A percentile compares a stretch with the other conserved stretches of the same genome.
Evolutionary conservation across 768 basidiomycete species (phyloP).

Genomic region (Lactarius psammicola): DNA sequence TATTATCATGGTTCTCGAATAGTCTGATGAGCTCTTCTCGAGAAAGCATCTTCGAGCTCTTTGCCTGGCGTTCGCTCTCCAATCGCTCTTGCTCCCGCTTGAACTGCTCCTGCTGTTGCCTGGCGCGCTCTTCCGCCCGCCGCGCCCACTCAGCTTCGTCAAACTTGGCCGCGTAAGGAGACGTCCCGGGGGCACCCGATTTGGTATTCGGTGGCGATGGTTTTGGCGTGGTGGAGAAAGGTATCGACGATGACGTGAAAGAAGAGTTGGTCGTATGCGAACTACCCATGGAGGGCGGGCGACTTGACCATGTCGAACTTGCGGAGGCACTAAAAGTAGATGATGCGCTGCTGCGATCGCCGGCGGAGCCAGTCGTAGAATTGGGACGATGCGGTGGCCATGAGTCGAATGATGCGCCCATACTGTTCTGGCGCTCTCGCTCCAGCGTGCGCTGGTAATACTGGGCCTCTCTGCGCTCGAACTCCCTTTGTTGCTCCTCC

Average conservation of each 20-base stretch:
- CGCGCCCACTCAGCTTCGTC: slow-evolving; percentile 60
- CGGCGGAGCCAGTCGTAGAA: slow-evolving; percentile 23
- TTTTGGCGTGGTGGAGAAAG: slow-evolving; percentile 16
- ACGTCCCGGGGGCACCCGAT: slow-evolving; percentile 26
- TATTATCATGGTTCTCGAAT: slow-evolving; percentile 60
- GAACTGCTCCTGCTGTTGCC: slow-evolving; percentile 67
- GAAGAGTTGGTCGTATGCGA: slow-evolving; percentile 21
- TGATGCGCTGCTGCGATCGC: slow-evolving; percentile 29
- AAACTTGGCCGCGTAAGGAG: slow-evolving; percentile 27
- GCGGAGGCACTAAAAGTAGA: slow-evolving; percentile 27
- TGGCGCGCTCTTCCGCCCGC: slow-evolving; percentile 60
- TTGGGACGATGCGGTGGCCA: slow-evolving; percentile 33
- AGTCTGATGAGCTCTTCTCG: slow-evolving; percentile 56
- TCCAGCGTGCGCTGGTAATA: slow-evolving; percentile 26
- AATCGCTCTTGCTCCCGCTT: slow-evolving; percentile 62
- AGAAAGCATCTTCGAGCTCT: slow-evolving; percentile 44
- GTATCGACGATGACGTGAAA: slow-evolving; percentile 18
- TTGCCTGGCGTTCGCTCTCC: slow-evolving; percentile 46
- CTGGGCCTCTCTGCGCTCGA: slow-evolving; percentile 26
- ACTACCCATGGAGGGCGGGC: slow-evolving; percentile 26
- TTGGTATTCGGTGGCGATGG: slow-evolving; percentile 15
- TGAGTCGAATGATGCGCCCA: slow-evolving; percentile 22
- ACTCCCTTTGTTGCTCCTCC: slow-evolving; percentile 34
- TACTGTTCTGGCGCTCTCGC: slow-evolving; percentile 34
- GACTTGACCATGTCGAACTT: slow-evolving; percentile 28